Evolutionary conservation across 768 basidiomycete genomes (phyloP).

Genomic region (Nevesoporus exiguus): DNA sequence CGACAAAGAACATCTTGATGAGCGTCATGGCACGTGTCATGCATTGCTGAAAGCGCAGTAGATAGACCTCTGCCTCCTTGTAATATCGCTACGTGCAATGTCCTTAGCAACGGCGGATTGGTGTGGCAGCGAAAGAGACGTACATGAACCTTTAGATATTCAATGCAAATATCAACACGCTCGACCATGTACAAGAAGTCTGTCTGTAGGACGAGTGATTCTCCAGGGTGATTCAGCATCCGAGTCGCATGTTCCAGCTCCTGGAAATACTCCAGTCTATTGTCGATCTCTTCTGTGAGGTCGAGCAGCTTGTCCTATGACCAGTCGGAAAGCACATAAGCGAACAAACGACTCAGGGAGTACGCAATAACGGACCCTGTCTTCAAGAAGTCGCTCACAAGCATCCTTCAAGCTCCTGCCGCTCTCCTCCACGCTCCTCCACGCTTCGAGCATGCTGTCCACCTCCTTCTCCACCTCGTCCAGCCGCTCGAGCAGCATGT

Average conservation of each 20-base stretch:
- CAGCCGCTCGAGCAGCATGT: slow-evolving; percentile 66
- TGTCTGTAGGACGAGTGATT: slow-evolving; percentile 82
- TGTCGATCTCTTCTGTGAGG: slow-evolving; percentile 78
- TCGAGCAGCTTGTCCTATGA: slow-evolving; percentile 70
- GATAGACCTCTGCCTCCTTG: slow-evolving; percentile 88
- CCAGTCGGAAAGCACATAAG: slow-evolving; percentile 1
- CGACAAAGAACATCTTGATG: slow-evolving; percentile 95
- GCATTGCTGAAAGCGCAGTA: slow-evolving; percentile 97
- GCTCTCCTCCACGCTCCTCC: slow-evolving; percentile 89
- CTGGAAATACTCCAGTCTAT: slow-evolving; percentile 87
- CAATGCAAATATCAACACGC: slow-evolving; percentile 90
- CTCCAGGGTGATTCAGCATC: slow-evolving; percentile 92
- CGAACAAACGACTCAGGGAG: neutral
- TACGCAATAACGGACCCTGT: slow-evolving; percentile 58
- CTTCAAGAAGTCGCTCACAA: slow-evolving; percentile 84
- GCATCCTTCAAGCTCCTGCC: slow-evolving; percentile 88
- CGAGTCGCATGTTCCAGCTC: slow-evolving; percentile 91
- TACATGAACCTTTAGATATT: slow-evolving; percentile 84
- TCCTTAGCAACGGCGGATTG: slow-evolving; percentile 1
- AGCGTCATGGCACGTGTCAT: slow-evolving; percentile 98
- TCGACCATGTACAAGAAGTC: slow-evolving; percentile 98
- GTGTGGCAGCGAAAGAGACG: slow-evolving; percentile 27
- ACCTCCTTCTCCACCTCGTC: slow-evolving; percentile 73
- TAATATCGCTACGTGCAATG: slow-evolving; percentile 66
- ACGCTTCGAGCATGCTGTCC: slow-evolving; percentile 76